These are phyloP conservation scores for Fusarium udum DNA, from an alignment of 2,329 filamentous ascomycete genomes.

Conservation along the genomic window DNA sequence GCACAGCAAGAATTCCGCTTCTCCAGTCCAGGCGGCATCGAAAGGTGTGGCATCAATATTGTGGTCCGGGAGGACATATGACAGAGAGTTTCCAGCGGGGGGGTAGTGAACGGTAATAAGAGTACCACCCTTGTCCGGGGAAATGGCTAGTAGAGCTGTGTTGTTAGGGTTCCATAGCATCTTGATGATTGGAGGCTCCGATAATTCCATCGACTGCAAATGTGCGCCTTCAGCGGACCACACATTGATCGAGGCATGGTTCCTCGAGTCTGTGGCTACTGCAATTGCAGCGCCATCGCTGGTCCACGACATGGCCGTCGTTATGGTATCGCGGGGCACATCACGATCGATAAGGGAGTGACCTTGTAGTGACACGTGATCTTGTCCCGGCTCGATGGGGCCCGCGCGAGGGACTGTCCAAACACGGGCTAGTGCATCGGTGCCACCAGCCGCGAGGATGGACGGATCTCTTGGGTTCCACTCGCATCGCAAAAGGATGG, in stretches of 20 bases:
- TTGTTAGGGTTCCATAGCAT: constrained; percentile 68
- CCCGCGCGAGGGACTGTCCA: constrained; percentile 70
- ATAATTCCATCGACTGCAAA: constrained; percentile 63
- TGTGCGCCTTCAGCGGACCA: constrained; percentile 64
- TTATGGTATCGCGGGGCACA: constrained; percentile 60
- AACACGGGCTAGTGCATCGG: constrained; percentile 75
- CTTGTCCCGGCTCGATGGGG: constrained; percentile 52
- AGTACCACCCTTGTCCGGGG: constrained; percentile 63
- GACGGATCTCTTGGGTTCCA: constrained; percentile 73
- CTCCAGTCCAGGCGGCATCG: constrained; percentile 69
- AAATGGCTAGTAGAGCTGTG: constrained; percentile 65
- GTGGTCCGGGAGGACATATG: constrained; percentile 60
- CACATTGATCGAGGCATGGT: constrained; percentile 62
- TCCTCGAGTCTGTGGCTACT: constrained; percentile 65
- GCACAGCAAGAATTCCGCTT: constrained; percentile 66
- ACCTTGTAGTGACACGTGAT: constrained; percentile 53
- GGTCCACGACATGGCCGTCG: constrained; percentile 70
- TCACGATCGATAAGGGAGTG: constrained; percentile 62
- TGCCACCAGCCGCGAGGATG: constrained; percentile 73
- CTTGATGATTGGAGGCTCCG: constrained; percentile 70
- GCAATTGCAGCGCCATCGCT: constrained; percentile 65
- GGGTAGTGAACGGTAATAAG: constrained; percentile 66
- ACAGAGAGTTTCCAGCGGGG: constrained; percentile 54
- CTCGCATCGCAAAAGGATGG: constrained; percentile 73
- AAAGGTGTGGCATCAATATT: constrained; percentile 61